A percentile compares a stretch with the other conserved stretches of the same genome.
phyloP scores from a whole-genome alignment of 495 filamentous ascomycete genomes.

The Xylaria acuta region DNA sequence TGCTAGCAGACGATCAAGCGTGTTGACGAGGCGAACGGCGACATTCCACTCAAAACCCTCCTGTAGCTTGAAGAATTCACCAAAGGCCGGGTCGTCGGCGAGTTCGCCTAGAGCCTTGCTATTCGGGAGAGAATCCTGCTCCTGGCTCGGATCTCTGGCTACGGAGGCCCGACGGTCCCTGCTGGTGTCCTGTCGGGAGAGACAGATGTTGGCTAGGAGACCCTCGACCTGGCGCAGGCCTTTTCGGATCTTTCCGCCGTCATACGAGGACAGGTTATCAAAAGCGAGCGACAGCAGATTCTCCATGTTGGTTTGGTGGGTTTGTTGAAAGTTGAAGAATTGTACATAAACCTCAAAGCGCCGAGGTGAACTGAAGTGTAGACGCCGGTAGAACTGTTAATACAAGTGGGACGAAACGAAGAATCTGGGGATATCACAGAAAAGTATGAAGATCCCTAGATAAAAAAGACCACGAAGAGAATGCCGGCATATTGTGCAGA shows the following conservation, averaged over 20 bases:
- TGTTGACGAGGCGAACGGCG: slow-evolving; percentile 81
- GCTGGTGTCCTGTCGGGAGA: slow-evolving; percentile 71
- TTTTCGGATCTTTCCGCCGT: slow-evolving; percentile 86
- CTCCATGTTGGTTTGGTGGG: slow-evolving; percentile 70
- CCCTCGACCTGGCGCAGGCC: slow-evolving; percentile 95
- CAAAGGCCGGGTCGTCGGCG: slow-evolving; percentile 84
- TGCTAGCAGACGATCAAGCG: slow-evolving; percentile 86
- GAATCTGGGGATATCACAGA: slow-evolving; percentile 29
- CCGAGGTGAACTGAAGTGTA: slow-evolving; percentile 27
- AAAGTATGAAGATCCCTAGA: slow-evolving; percentile 18
- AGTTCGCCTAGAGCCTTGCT: slow-evolving; percentile 71
- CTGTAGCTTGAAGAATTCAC: slow-evolving; percentile 95
- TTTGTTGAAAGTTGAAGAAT: slow-evolving; percentile 6
- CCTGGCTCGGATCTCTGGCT: slow-evolving; percentile 79
- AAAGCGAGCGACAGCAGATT: slow-evolving; percentile 90
- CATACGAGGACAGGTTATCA: slow-evolving; percentile 94
- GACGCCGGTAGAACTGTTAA: slow-evolving; percentile 40
- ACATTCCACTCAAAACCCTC: slow-evolving; percentile 99
- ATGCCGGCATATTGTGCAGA: not conserved
- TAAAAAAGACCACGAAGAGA: not conserved
- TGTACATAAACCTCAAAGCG: slow-evolving; percentile 29
- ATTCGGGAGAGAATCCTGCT: slow-evolving; percentile 49
- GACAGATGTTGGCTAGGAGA: slow-evolving; percentile 92
- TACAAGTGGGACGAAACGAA: slow-evolving; percentile 42
- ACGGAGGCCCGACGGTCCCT: slow-evolving; percentile 78